Evolutionary conservation across 148 eudicot species (phyloP), one percentile per base, ranked within the genome.

Genomic region (Spergularia marina): DNA sequence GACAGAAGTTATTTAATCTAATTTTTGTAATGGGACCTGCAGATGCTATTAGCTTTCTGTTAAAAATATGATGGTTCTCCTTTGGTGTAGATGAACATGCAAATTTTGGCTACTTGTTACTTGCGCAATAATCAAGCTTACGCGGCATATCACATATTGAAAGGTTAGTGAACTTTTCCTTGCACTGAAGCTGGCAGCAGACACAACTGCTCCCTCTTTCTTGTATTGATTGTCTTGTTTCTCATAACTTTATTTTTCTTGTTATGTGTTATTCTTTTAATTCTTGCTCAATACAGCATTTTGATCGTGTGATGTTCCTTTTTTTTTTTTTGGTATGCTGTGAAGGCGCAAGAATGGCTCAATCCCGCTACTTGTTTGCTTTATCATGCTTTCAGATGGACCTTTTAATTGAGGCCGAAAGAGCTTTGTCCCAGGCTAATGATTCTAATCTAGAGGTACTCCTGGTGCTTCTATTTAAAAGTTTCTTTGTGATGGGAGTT

Each of bases 281-380:
- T 25, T n/a, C 61, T 4, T 51, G 36, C 55, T 72, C 12, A 21
- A 54, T 18, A 41, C 59, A n/a, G 25, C 49, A 2, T 81, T 41
- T 36, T 73, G 30, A 54, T 61, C 74, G 70, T 47, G 12, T 47
- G 39, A 18, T 71, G 63, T 59, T 20, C 63, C 16, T 44, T 40
- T 56, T 78, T 0, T 0, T 0, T 30, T 30, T 30, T 61, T 79
- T 61, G 74, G 49, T 86, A 70, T 70, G 52, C n/a, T 52, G 23
- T 88, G 84, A 81, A 95, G 99, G 99, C 71, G 83, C 90, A 64
- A 90, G 83, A 64, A 82, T 84, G 94, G 87, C 98, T 79, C 97
- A 91, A 78, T 92, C 98, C 73, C 94, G 99, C 83, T 95, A 92
- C 88, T 86, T 95, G 90, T 92, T 95, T 82, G 99, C 98, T 53